Evolutionary conservation across 2,329 filamentous ascomycete genomes (phyloP).

Genomic region (Monosporascus sp.): DNA sequence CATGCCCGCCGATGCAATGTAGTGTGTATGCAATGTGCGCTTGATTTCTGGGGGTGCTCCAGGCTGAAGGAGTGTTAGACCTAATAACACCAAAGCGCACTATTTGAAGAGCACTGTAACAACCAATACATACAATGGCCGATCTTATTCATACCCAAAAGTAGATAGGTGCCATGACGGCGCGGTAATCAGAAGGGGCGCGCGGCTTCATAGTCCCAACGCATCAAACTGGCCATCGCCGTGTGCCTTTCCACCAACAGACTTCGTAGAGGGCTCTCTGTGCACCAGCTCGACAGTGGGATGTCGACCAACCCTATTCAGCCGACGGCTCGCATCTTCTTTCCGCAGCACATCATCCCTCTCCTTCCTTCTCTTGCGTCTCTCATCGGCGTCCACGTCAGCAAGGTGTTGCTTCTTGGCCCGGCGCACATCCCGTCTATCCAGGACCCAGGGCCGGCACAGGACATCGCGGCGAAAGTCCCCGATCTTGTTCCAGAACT

Average conservation of each 20-base stretch:
- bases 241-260: slow-evolving; percentile 7
- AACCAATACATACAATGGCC: too few species aligned
- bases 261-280: slow-evolving; percentile 13
- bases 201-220: slow-evolving; percentile 24
- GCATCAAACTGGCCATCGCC: slow-evolving; percentile 26
- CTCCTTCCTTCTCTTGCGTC: slow-evolving; percentile 15
- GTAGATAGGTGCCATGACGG: too few species aligned
- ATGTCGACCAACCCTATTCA: not conserved
- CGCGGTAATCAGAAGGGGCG: too few species aligned
- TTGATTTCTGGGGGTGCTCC: too few species aligned
- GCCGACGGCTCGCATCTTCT: not conserved
- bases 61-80: too few species aligned
- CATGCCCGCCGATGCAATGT: too few species aligned
- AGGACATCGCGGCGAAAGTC: slow-evolving; percentile 48
- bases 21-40: too few species aligned
- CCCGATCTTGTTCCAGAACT: slow-evolving; percentile 52
- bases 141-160: too few species aligned
- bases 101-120: too few species aligned
- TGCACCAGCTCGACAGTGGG: slow-evolving; percentile 5
- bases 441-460: slow-evolving; percentile 50
- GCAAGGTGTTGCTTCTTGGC: slow-evolving; percentile 45
- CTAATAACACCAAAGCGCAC: too few species aligned
- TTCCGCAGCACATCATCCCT: slow-evolving; percentile 5
- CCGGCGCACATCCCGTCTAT: slow-evolving; percentile 40
- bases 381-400: slow-evolving; percentile 18